Conservation (phyloP, 2,329 filamentous ascomycete species). For the Exophiala aquamarina region DNA sequence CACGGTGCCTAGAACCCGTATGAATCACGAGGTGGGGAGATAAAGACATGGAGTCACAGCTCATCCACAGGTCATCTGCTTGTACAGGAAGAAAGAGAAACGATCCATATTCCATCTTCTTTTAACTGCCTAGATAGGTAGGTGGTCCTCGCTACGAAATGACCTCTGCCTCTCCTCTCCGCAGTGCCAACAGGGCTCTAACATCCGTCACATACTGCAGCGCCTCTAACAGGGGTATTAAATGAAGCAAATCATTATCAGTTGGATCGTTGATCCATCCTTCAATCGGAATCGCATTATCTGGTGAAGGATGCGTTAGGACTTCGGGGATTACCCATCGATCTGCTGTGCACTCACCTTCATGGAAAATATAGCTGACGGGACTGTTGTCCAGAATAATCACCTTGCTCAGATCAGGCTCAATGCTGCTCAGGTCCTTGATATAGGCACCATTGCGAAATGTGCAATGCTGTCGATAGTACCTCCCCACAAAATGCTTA, state of each 20-base stretch:
- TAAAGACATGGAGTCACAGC: too few species aligned
- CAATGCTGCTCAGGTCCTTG: slow-evolving; percentile 93
- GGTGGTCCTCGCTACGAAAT: slow-evolving; percentile 10
- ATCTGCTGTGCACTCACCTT: slow-evolving; percentile 62
- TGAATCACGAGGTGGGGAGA: too few species aligned
- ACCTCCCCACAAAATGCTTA: slow-evolving; percentile 91
- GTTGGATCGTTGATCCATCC: slow-evolving; percentile 99
- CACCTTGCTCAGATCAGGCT: slow-evolving; percentile 94
- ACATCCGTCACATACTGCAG: slow-evolving; percentile 97
- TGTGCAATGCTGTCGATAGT: slow-evolving; percentile 97
- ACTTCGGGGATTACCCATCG: slow-evolving; percentile 20
- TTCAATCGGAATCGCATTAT: slow-evolving; percentile 98
- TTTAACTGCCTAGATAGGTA: neutral
- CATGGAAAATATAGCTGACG: slow-evolving; percentile 96
- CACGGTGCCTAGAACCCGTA: too few species aligned
- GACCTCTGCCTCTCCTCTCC: slow-evolving; percentile 69
- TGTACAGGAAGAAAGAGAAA: too few species aligned
- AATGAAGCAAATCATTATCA: slow-evolving; percentile 88
- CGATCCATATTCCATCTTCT: neutral
- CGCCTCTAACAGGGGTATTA: slow-evolving; percentile 89
- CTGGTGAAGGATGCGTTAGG: slow-evolving; percentile 49
- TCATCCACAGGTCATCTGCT: too few species aligned
- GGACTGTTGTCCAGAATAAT: slow-evolving; percentile 99
- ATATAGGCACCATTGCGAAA: slow-evolving; percentile 95
- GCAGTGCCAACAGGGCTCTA: slow-evolving; percentile 80